Percentiles rank a stretch among this genome's conserved stretches.
Conservation (phyloP, 805 yeast species). For the Schwanniomyces occidentalis region DNA sequence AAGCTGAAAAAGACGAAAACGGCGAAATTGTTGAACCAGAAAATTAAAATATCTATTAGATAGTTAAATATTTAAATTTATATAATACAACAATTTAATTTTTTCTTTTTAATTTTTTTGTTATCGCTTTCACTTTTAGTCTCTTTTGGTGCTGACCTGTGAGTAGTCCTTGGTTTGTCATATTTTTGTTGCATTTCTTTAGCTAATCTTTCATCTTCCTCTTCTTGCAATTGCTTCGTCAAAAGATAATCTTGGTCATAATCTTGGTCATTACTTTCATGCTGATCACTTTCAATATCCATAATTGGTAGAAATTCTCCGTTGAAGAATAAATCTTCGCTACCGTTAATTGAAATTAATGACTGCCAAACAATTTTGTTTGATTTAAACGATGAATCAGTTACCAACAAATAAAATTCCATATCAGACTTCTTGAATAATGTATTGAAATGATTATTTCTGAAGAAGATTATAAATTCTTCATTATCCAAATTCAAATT, state of each 20-base stretch:
- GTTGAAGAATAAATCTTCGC: slow-evolving; percentile 65
- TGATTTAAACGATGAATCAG: slow-evolving; percentile 66
- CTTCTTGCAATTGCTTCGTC: slow-evolving; percentile 53
- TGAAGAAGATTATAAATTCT: slow-evolving; percentile 69
- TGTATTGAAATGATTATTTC: slow-evolving; percentile 89
- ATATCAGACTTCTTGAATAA: slow-evolving; percentile 50
- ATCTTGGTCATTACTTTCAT: slow-evolving; percentile 15
- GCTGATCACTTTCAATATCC: slow-evolving; percentile 15
- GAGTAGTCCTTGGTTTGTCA: slow-evolving; percentile 7
- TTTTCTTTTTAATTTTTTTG: slow-evolving; percentile 16
- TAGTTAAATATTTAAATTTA: slow-evolving; percentile 10
- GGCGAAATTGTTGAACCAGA: slow-evolving; percentile 1
- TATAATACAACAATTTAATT: slow-evolving; percentile 22
- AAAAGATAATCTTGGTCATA: slow-evolving; percentile 28
- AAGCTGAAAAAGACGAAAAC: slow-evolving; percentile 3
- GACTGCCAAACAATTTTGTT: slow-evolving; percentile 78
- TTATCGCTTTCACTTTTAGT: neutral
- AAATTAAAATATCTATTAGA: neutral
- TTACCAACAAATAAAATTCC: slow-evolving; percentile 63
- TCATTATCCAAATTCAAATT: slow-evolving; percentile 47
- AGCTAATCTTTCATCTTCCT: slow-evolving; percentile 57
- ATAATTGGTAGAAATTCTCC: slow-evolving; percentile 60
- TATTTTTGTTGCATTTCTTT: slow-evolving; percentile 38
- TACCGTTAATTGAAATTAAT: slow-evolving; percentile 64
- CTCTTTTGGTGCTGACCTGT: neutral